Evolutionary conservation across 2,329 filamentous ascomycete species (phyloP), one percentile per base, ranked within the genome.

Genomic region (Hortaea sp.): DNA sequence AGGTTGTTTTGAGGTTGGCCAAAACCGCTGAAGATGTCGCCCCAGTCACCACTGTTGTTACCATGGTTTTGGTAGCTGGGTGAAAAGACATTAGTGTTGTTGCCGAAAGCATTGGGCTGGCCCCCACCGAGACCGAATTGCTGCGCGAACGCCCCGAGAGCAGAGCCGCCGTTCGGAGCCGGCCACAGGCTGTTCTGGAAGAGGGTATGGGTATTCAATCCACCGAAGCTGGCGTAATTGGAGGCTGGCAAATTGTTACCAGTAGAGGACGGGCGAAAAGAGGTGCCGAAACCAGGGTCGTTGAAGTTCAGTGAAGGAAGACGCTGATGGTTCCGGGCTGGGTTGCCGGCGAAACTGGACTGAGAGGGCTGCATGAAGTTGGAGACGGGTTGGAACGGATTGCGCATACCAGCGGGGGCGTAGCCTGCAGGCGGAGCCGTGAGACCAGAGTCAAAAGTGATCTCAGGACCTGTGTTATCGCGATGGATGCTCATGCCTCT

Each of bases 401-500:
- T 39, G 47, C 47, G 43, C 28, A 46, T 44, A 38, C 41, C 41
- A 11, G 44, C 40, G 9, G 34, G 35, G 13, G 47, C 37, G 41
- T 46, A 43, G 29, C 35, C 39, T 12, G 45, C 11, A 13, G 44
- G 38, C 6, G 35, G 35, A n/a, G 9, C 32, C n/a, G 32, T 9
- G 9, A 35, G 32, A 35, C 32, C 32, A 10, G 40, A 11, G 29
- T 44, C 55, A 47, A 64, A 62, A 6, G 61, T 60, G 48, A 63
- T 62, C 30, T 63, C 59, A 7, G 59, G 60, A 39, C 60, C 61
- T 31, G 51, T 53, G 44, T 62, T 62, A 53, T 70, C 68, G 40
- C 68, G 63, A 50, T 67, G 69, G 43, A 72, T 65, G 35, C 66
- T 63, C 37, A 72, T 63, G 3, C 58, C 59, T 12, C 59, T 58